These are phyloP conservation scores for Monascus purpureus DNA, from an alignment of 495 filamentous ascomycete species.

Conservation along the genomic window DNA sequence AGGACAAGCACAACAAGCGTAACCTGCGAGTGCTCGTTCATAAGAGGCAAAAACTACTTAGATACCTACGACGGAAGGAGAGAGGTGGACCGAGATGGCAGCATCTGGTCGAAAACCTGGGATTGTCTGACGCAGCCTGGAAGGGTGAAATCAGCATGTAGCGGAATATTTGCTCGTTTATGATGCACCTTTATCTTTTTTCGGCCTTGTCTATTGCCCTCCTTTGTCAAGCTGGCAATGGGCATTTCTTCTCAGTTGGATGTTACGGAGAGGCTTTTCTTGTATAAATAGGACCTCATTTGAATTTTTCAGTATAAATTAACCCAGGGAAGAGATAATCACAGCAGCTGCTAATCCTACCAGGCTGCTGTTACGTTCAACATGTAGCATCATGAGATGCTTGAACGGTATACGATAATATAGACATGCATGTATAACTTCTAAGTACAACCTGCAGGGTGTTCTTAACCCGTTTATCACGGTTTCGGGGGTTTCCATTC, in stretches of 20 bases:
- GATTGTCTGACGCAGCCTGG: conserved; percentile 75
- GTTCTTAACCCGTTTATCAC: too few relatives aligned
- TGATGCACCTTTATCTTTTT: conserved; percentile 2
- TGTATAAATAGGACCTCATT: too few relatives aligned
- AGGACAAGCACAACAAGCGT: conserved; percentile 89
- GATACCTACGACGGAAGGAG: conserved; percentile 78
- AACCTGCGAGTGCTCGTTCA: conserved; percentile 78
- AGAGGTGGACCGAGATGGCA: conserved; percentile 80
- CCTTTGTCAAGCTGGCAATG: conserved; percentile 1
- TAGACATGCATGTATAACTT: too few relatives aligned
- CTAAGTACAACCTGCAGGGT: too few relatives aligned
- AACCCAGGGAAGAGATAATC: too few relatives aligned
- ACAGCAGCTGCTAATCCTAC: too few relatives aligned
- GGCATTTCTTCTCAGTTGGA: neutral
- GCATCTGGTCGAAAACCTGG: conserved; percentile 65
- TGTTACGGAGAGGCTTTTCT: neutral
- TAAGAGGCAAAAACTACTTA: conserved; percentile 72
- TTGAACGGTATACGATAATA: too few relatives aligned
- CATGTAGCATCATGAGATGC: too few relatives aligned
- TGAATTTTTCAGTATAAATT: too few relatives aligned
- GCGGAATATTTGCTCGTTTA: conserved; percentile 7
- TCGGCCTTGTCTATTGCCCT: conserved; percentile 3
- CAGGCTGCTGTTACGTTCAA: too few relatives aligned
- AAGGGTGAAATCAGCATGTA: conserved; percentile 73
- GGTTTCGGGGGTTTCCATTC: too few relatives aligned